phyloP scores from a whole-genome alignment of 495 filamentous ascomycete species.

The Penicillium ucsense region DNA sequence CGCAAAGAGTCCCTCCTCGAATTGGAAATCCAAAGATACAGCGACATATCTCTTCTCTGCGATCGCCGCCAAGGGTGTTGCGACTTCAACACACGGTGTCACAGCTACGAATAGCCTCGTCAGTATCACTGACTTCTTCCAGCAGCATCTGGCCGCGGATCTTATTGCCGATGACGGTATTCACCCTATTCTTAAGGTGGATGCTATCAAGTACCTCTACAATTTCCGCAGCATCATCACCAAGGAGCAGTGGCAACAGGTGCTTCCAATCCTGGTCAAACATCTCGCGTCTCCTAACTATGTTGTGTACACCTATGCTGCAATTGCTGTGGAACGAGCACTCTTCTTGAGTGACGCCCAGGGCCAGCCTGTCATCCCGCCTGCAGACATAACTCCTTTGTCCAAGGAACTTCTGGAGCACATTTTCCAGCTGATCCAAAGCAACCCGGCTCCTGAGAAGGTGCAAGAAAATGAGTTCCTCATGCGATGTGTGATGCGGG shows the following conservation, averaged over 20 bases:
- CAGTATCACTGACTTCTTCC: slow-evolving; percentile 87
- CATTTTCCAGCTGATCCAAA: slow-evolving; percentile 83
- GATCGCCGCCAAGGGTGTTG: slow-evolving; percentile 80
- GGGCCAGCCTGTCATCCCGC: slow-evolving; percentile 64
- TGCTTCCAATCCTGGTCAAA: slow-evolving; percentile 81
- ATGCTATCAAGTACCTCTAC: slow-evolving; percentile 95
- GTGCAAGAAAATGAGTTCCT: slow-evolving; percentile 98
- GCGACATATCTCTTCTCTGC: slow-evolving; percentile 91
- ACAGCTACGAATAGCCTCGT: slow-evolving; percentile 76
- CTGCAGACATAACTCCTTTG: slow-evolving; percentile 61
- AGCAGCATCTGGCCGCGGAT: slow-evolving; percentile 77
- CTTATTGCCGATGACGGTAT: slow-evolving; percentile 55
- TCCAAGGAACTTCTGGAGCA: slow-evolving; percentile 82
- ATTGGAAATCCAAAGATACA: slow-evolving; percentile 97
- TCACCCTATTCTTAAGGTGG: slow-evolving; percentile 85
- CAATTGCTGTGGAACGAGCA: slow-evolving; percentile 84
- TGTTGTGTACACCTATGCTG: slow-evolving; percentile 94
- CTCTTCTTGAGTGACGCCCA: slow-evolving; percentile 68
- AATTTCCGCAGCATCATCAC: slow-evolving; percentile 85
- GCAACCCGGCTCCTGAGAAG: slow-evolving; percentile 72
- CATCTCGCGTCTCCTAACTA: slow-evolving; percentile 81
- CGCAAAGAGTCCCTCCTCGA: slow-evolving; percentile 51
- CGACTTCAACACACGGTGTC: slow-evolving; percentile 78
- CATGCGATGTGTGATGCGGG: slow-evolving; percentile 96
- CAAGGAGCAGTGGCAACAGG: slow-evolving; percentile 76